Evolutionary conservation across 345 rosid species (phyloP), one percentile per base, ranked within the genome.

Genomic region (Trapa bicornis): DNA sequence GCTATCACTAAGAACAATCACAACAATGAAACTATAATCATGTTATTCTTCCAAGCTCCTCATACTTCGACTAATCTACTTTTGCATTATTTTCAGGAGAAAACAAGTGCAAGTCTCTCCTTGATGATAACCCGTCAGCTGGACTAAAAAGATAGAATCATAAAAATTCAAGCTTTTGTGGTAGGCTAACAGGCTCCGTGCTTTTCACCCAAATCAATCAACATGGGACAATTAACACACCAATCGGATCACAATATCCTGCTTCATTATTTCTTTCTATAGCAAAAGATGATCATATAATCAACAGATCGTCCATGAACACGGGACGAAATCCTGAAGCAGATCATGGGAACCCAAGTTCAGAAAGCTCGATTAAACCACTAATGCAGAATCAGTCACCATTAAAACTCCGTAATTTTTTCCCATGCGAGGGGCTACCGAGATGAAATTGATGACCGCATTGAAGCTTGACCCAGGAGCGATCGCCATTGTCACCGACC

Each of bases 381-480:
- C 29, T 22, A 22, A 22, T 22, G 29, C 29, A 22, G 29, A 22
- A 22, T 22, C 29, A 22, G 29, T 22, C 29, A 22, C 29, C 17
- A 17, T 16, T 16, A 3, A 37, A 68, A 33, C 47, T n/a, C 0
- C 4, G 68, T 39, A 61, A 48, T 2, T 39, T 53, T 42, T 62
- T 17, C 48, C 48, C 61, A 37, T 1, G 11, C 11, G 47, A 10
- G 37, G 13, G 62, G 82, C 72, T 65, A 93, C 99, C 99, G 65
- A 94, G 74, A 81, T 94, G 99, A 65, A 94, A 94, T 71, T 79
- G 91, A 45, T 94, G 99, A 45, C 92, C 95, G 54, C 99, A 94
- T 79, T 94, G 99, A 78, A 94, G 97, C 81, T 88, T 94, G 37
- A 96, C 96, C 99, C 90, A 89, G 1, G 97, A 82, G 53, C 99